phyloP scores from a whole-genome alignment of 2,329 filamentous ascomycete genomes.

The Neospermospora avenae region DNA sequence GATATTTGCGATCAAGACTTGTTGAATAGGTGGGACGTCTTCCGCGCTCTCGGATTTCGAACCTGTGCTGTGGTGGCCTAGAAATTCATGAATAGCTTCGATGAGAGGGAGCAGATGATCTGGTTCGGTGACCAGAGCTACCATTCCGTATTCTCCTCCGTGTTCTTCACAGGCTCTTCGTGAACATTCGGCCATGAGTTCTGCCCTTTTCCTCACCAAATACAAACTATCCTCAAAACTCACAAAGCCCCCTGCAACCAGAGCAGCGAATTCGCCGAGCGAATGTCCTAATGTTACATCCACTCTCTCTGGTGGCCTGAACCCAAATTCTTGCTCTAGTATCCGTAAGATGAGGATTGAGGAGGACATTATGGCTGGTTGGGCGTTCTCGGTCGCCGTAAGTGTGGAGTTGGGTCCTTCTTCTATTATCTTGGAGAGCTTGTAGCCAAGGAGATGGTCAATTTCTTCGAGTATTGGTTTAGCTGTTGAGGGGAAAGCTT shows the following conservation, averaged over 20 bases:
- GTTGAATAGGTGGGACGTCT: constrained; percentile 72
- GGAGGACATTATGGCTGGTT: constrained; percentile 95
- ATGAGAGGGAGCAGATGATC: constrained; percentile 69
- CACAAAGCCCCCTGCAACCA: constrained; percentile 81
- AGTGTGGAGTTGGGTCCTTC: constrained; percentile 74
- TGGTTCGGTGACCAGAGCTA: constrained; percentile 85
- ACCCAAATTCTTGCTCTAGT: constrained; percentile 80
- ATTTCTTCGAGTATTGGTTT: constrained; percentile 80
- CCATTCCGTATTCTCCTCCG: constrained; percentile 89
- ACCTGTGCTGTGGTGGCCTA: constrained; percentile 64
- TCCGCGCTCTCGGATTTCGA: constrained; percentile 65
- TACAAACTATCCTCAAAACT: constrained; percentile 73
- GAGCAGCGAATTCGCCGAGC: constrained; percentile 86
- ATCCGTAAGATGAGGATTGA: constrained; percentile 86
- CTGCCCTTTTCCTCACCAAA: constrained; percentile 73
- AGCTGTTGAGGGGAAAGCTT: constrained; percentile 77
- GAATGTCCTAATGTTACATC: constrained; percentile 89
- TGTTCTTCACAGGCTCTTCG: constrained; percentile 59
- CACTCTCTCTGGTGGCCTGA: constrained; percentile 65
- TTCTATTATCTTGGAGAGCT: constrained; percentile 74
- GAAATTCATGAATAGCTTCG: constrained; percentile 72
- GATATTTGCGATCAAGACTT: constrained; percentile 88
- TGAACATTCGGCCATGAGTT: constrained; percentile 79
- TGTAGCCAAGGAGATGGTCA: constrained; percentile 70
- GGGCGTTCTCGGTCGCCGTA: constrained; percentile 80